phyloP scores from a whole-genome alignment of 345 rosid species.

The Citrus trifoliata region DNA sequence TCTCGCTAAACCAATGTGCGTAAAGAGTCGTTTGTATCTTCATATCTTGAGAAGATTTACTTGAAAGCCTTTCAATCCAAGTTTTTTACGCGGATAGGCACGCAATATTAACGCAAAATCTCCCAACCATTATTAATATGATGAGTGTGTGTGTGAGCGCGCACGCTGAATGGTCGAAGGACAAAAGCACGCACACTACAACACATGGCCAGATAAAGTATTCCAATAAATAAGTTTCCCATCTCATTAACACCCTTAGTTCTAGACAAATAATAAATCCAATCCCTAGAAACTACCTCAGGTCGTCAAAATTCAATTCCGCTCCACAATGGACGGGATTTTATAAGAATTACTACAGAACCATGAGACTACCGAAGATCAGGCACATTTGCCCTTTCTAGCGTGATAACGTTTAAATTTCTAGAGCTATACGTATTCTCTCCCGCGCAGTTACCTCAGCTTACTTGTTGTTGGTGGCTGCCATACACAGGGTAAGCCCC shows the following conservation, averaged over 20 bases:
- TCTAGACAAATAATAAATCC: conserved; percentile 34
- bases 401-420: conserved; percentile 14
- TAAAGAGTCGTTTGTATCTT: background rate
- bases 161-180: no score
- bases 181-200: background rate
- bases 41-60: background rate
- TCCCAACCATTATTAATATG: no score
- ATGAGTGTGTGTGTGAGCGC: no score
- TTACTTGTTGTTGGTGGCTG: conserved; percentile 90
- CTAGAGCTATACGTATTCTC: conserved; percentile 15
- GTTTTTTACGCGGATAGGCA: background rate
- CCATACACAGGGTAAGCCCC: conserved; percentile 79
- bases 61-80: background rate
- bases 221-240: conserved; percentile 26
- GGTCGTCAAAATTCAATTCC: conserved; percentile 69
- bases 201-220: conserved; percentile 4
- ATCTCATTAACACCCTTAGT: conserved; percentile 6
- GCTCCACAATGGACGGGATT: conserved; percentile 45
- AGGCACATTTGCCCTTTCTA: conserved; percentile 30
- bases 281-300: conserved; percentile 39
- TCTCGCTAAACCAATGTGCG: background rate
- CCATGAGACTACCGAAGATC: conserved; percentile 18
- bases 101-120: background rate
- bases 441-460: conserved; percentile 40
- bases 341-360: conserved; percentile 36